These are phyloP conservation scores for Alternaria consortialis DNA, from an alignment of 2,329 filamentous ascomycete species.

Conservation along the genomic window DNA sequence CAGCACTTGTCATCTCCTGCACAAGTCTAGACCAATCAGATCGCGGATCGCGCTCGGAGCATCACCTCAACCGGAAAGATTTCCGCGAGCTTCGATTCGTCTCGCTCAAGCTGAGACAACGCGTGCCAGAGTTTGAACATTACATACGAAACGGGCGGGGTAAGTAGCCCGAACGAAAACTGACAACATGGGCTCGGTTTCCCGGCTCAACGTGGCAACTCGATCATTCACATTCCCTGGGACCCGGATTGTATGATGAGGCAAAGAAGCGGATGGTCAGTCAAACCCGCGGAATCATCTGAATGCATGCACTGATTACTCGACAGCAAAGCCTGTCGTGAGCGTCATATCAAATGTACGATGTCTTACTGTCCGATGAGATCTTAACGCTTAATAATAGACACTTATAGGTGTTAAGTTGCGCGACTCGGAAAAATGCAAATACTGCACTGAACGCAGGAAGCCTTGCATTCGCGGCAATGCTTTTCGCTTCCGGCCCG, in stretches of 20 bases:
- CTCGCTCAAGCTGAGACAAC: not conserved
- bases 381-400: not conserved
- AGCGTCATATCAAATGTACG: conserved; percentile 46
- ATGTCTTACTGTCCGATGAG: not conserved
- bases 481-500: conserved; percentile 42
- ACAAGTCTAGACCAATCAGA: not conserved
- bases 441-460: conserved; percentile 43
- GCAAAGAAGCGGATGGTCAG: conserved; percentile 43
- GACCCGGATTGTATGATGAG: conserved; percentile 26
- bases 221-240: not conserved
- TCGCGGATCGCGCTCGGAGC: not conserved
- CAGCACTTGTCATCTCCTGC: not conserved
- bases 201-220: conserved; percentile 12
- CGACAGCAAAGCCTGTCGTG: conserved; percentile 40
- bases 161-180: conserved; percentile 1
- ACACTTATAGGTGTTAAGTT: conserved; percentile 35
- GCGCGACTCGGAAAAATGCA: conserved; percentile 40
- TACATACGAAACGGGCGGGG: not conserved
- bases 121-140: not conserved
- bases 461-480: conserved; percentile 40
- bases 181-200: conserved; percentile 14
- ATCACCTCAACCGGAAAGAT: not conserved
- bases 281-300: not conserved
- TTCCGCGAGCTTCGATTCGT: not conserved
- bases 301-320: conserved; percentile 19